A percentile compares a stretch with the other conserved stretches of the same genome.
phyloP scores from a whole-genome alignment of 148 eudicot genomes.

The Persicaria tinctoria region DNA sequence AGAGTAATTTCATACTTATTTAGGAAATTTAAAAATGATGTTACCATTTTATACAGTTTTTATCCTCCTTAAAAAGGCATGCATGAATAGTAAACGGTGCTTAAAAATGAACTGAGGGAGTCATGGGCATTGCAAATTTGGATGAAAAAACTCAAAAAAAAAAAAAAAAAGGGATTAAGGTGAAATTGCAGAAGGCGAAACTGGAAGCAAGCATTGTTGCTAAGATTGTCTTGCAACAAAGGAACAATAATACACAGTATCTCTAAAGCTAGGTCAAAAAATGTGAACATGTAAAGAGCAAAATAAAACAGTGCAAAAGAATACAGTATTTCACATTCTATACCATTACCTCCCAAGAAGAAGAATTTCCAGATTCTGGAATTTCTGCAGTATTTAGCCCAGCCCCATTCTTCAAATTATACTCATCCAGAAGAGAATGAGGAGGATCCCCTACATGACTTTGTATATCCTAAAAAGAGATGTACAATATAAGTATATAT shows the following conservation, averaged over 20 bases:
- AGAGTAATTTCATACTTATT: too few relatives aligned
- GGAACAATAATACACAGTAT: background rate
- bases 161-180: too few relatives aligned
- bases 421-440: constrained; percentile 64
- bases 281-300: background rate
- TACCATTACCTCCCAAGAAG: constrained; percentile 11
- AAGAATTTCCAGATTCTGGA: constrained; percentile 17
- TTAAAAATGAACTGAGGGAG: background rate
- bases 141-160: background rate
- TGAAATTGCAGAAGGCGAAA: background rate
- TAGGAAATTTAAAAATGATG: too few relatives aligned
- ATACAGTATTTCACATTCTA: background rate
- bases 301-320: constrained; percentile 4
- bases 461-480: constrained; percentile 31
- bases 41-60: background rate
- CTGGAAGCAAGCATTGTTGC: background rate
- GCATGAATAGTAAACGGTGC: background rate
- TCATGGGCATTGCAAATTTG: background rate
- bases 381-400: constrained; percentile 28
- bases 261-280: background rate
- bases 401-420: constrained; percentile 38
- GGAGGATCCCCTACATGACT: constrained; percentile 26
- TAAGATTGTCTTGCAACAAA: background rate
- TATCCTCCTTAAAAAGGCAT: background rate
- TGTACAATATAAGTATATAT: background rate